Base-by-base conservation (phyloP, 73 alveolate species). In the Paramecium biaurelia region DNA sequence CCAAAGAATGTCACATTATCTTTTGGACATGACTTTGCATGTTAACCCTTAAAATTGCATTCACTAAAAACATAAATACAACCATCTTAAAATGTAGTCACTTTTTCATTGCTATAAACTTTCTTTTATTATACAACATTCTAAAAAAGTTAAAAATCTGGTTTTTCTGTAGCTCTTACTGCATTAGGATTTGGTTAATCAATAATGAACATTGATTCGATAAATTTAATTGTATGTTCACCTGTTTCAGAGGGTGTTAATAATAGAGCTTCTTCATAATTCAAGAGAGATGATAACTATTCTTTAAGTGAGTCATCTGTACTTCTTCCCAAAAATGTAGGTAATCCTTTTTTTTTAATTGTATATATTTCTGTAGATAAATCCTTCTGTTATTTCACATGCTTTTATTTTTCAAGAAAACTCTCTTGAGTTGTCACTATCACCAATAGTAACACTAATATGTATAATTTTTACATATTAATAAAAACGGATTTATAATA, bases 31-130 rank as follows among this genome's bases (percentile, higher is more conserved):
- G 84, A 63, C 12, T 63, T 63, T 26, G 84, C 84, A 32, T 63
- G 76, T 58, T 58, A 4, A 8, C 76, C 76, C 23, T 58, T 58
- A 10, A 58, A 58, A 58, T 58, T 58, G 76, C 76, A 58, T 58
- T 58, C 76, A 58, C 76, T 58, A 58, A 58, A 58, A 21, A 58
- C 76, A 58, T 58, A 58, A 58, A 58, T 58, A 58, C 76, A 58
- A 58, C 37, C 76, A 24, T 58, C 76, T 58, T 58, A 47, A 47
- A 63, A 63, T 63, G 84, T 26, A 63, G n/a, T 63, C 20, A 63
- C 28, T 32, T 63, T 63, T 63, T 26, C 43, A 26, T 26, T 63
- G 45, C 84, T 63, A 47, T 47, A 47, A 47, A 47, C 21, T 4
- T 47, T 47, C 21, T 47, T 12, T 12, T 47, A 47, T 47, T 3